A percentile compares a stretch with the other conserved stretches of the same genome.
phyloP scores from a whole-genome alignment of 768 basidiomycete species.

The Leccinum subgranulosum region DNA sequence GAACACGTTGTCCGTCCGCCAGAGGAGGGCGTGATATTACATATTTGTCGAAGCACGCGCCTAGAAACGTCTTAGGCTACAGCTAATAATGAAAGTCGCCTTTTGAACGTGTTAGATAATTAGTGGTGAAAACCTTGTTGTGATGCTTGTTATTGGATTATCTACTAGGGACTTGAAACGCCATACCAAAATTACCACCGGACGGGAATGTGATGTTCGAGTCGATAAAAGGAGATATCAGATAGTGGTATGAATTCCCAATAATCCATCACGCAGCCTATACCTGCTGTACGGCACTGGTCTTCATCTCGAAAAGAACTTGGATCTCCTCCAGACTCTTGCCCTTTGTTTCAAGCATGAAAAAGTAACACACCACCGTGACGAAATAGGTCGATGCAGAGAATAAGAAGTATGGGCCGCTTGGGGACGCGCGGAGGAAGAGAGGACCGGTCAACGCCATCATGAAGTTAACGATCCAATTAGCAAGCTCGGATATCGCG shows the following conservation, averaged over 20 bases:
- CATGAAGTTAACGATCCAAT: conserved; percentile 38
- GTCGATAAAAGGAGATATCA: not conserved
- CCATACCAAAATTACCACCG: not conserved
- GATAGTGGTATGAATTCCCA: not conserved
- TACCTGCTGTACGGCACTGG: not conserved
- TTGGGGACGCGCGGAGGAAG: conserved; percentile 43
- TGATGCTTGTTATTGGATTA: not conserved
- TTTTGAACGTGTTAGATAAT: not conserved
- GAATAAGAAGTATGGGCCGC: conserved; percentile 48
- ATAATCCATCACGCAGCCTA: not conserved
- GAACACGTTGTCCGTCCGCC: conserved; percentile 11
- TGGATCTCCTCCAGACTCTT: conserved; percentile 43
- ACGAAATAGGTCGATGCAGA: conserved; percentile 36
- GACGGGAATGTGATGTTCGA: not conserved
- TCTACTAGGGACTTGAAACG: not conserved
- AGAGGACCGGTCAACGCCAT: conserved; percentile 46
- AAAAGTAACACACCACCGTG: conserved; percentile 36
- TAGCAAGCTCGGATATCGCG: conserved; percentile 16
- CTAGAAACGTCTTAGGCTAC: not conserved
- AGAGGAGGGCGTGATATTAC: not conserved
- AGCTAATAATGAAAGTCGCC: not conserved
- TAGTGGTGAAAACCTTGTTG: not conserved
- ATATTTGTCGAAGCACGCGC: not conserved
- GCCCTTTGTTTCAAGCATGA: conserved; percentile 45
- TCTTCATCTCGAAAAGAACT: conserved; percentile 31